These are phyloP conservation scores for Tetrastigma voinierianum DNA, from an alignment of 164 flowering plant genomes.

Conservation along the genomic window DNA sequence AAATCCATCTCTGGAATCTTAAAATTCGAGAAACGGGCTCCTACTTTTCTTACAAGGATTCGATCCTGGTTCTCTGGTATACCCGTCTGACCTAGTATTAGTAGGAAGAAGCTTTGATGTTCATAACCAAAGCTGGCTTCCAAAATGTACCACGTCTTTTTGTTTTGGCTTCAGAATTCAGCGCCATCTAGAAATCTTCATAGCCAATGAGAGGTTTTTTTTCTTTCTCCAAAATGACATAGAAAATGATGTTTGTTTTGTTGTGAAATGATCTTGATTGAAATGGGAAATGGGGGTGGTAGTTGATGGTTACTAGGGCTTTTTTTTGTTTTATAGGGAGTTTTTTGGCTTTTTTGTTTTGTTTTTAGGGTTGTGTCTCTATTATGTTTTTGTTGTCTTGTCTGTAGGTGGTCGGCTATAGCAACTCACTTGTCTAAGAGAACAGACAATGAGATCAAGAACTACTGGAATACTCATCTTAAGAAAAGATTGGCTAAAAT, in stretches of 20 bases:
- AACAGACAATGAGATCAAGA: slow-evolving; percentile 72
- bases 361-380: neutral
- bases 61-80: no score
- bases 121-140: no score
- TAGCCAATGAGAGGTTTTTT: no score
- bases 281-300: neutral
- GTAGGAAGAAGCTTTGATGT: no score
- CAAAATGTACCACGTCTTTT: no score
- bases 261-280: neutral
- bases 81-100: no score
- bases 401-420: slow-evolving; percentile 89
- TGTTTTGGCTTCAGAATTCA: no score
- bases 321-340: neutral
- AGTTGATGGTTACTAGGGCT: slow-evolving; percentile 3
- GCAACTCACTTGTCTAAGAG: slow-evolving; percentile 79
- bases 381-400: slow-evolving; percentile 5
- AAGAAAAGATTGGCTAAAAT: slow-evolving; percentile 79
- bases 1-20: no score
- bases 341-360: neutral
- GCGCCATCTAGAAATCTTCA: no score
- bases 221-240: neutral
- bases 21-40: no score
- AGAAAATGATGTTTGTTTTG: slow-evolving; percentile 1
- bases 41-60: no score
- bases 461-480: slow-evolving; percentile 93